These are phyloP conservation scores for Hericium coralloides DNA, from an alignment of 768 basidiomycete species.

Conservation along the genomic window DNA sequence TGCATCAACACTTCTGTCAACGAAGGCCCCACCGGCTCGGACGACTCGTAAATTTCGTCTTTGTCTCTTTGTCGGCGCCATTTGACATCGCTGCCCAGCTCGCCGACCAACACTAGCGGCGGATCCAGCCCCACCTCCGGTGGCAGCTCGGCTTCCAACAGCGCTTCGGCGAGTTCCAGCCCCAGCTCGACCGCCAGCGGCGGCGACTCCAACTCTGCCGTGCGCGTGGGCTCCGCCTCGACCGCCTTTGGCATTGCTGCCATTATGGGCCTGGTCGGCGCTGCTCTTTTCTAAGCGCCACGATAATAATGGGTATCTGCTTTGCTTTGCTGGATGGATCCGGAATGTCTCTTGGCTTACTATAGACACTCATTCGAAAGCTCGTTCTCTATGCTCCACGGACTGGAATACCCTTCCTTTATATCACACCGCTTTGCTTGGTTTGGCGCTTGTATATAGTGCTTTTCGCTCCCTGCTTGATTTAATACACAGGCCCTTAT, in stretches of 20 bases:
- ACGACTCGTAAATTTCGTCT: neutral
- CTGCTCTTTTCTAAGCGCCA: constrained; percentile 33
- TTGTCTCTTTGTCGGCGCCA: neutral
- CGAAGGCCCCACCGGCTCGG: constrained; percentile 7
- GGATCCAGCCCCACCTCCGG: neutral
- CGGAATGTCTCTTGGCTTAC: neutral
- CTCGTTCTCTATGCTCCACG: neutral
- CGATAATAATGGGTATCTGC: neutral
- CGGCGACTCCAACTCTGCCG: constrained; percentile 21
- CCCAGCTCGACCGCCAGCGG: constrained; percentile 17
- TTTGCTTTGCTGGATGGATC: neutral
- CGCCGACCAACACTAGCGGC: neutral
- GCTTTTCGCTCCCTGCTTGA: neutral
- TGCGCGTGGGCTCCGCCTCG: constrained; percentile 23
- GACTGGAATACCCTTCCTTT: neutral
- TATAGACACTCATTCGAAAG: neutral
- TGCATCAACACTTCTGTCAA: constrained; percentile 5
- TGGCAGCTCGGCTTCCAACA: neutral
- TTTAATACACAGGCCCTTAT: neutral
- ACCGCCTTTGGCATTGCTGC: constrained; percentile 37
- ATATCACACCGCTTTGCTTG: neutral
- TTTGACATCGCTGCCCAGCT: neutral
- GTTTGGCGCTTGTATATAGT: neutral
- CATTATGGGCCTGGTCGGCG: constrained; percentile 42
- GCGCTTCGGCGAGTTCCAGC: constrained; percentile 12